phyloP scores from a whole-genome alignment of 192 early-diverging fungal species.

The Rhizophagus clarus region DNA sequence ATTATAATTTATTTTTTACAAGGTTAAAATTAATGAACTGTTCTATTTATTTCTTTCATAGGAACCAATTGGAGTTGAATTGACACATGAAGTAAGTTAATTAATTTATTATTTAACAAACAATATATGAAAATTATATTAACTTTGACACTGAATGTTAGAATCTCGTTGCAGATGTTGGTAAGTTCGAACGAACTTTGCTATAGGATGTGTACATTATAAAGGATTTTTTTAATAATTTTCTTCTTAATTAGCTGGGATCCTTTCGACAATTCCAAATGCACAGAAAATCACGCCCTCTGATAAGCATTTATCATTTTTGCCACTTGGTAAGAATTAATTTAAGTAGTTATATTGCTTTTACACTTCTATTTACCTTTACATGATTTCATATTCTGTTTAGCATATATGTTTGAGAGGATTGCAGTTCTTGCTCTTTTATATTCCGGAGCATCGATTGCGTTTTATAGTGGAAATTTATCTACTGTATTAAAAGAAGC shows the following conservation, averaged over 20 bases:
- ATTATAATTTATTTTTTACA: background rate
- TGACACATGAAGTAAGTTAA: constrained; percentile 42
- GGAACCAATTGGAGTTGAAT: constrained; percentile 24
- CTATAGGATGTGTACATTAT: background rate
- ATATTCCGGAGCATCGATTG: constrained; percentile 66
- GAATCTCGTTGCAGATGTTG: constrained; percentile 41
- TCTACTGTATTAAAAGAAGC: constrained; percentile 71
- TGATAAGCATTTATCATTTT: constrained; percentile 41
- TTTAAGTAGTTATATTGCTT: background rate
- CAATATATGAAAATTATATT: background rate
- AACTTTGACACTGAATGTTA: constrained; percentile 7
- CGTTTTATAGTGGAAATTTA: constrained; percentile 61
- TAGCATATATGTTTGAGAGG: constrained; percentile 43
- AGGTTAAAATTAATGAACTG: too few species aligned
- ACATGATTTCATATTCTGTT: background rate
- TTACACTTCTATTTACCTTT: background rate
- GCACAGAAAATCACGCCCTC: constrained; percentile 35
- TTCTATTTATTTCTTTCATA: background rate
- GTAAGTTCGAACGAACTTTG: constrained; percentile 2
- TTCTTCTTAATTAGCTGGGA: constrained; percentile 35
- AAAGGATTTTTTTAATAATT: background rate
- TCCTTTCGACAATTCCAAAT: constrained; percentile 37
- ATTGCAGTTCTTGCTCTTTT: constrained; percentile 37
- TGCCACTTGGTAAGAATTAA: constrained; percentile 42
- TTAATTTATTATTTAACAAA: background rate